Percentiles rank a stretch among this genome's conserved stretches.
Conservation (phyloP, 192 early-diverging fungal species). For the Polychytrium aggregatum region DNA sequence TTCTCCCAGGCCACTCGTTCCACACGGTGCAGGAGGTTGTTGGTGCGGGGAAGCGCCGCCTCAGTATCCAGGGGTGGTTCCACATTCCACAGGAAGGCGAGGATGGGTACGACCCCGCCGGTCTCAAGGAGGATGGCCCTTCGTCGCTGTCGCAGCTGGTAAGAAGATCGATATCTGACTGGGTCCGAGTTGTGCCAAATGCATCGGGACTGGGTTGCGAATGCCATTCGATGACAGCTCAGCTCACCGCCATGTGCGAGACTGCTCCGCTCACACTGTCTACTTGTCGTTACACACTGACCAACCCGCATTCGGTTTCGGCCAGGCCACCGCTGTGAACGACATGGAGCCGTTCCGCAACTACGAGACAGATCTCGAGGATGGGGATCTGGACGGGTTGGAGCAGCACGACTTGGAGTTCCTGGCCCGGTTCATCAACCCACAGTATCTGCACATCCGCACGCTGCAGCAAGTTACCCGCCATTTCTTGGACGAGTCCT, state of each 20-base stretch:
- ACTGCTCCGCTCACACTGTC: no score
- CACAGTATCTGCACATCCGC: slow-evolving; percentile 43
- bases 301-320: no score
- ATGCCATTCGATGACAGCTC: no score
- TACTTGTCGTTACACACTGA: no score
- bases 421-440: slow-evolving; percentile 47
- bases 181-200: no score
- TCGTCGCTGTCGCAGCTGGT: slow-evolving; percentile 47
- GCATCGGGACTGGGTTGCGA: no score
- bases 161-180: slow-evolving; percentile 1
- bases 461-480: slow-evolving; percentile 44
- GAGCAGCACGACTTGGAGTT: slow-evolving; percentile 29
- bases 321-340: slow-evolving; percentile 16
- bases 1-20: slow-evolving; percentile 66
- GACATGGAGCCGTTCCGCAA: slow-evolving; percentile 4
- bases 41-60: slow-evolving; percentile 32
- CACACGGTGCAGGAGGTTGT: slow-evolving; percentile 72
- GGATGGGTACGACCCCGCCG: slow-evolving; percentile 39
- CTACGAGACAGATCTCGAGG: slow-evolving; percentile 11
- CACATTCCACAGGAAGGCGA: slow-evolving; percentile 65
- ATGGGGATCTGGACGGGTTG: slow-evolving; percentile 1
- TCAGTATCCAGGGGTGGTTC: slow-evolving; percentile 69
- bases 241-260: no score
- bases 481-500: slow-evolving; percentile 54
- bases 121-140: slow-evolving; percentile 29